phyloP scores from a whole-genome alignment of 2,329 filamentous ascomycete species.

The Beauveria brongniartii region DNA sequence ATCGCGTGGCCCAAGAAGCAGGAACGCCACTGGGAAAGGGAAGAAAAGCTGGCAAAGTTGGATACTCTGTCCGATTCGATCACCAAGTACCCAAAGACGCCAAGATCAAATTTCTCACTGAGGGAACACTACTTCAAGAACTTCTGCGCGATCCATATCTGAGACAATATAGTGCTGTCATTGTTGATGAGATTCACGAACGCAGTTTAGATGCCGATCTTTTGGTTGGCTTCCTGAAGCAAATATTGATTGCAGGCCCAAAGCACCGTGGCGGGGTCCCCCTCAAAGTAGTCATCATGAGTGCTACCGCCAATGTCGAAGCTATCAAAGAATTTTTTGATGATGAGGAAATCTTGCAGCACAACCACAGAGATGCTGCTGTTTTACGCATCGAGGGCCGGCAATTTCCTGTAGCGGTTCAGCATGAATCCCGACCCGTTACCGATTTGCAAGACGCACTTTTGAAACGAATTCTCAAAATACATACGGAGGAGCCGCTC shows the following conservation, averaged over 20 bases:
- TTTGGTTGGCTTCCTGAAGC: conserved; percentile 78
- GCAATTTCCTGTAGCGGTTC: conserved; percentile 74
- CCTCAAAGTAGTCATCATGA: conserved; percentile 92
- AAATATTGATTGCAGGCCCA: conserved; percentile 57
- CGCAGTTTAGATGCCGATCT: conserved; percentile 91
- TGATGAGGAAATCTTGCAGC: conserved; percentile 15
- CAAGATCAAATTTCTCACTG: conserved; percentile 86
- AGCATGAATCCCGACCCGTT: conserved; percentile 66
- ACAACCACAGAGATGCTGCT: conserved; percentile 22
- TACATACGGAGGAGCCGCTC: conserved; percentile 81
- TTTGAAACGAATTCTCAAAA: conserved; percentile 73
- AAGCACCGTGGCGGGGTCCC: conserved; percentile 61
- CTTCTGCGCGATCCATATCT: conserved; percentile 78
- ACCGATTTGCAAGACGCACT: conserved; percentile 76
- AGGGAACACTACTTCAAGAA: conserved; percentile 94
- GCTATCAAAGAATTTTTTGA: conserved; percentile 69
- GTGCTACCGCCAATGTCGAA: conserved; percentile 86
- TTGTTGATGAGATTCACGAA: conserved; percentile 97
- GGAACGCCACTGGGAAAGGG: conserved; percentile 43
- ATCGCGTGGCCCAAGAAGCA: conserved; percentile 74
- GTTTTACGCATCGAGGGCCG: conserved; percentile 70
- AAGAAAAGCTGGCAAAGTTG: conserved; percentile 50
- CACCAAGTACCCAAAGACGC: conserved; percentile 75
- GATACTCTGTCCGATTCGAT: conserved; percentile 93
- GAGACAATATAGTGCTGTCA: conserved; percentile 75